A percentile compares a stretch with the other conserved stretches of the same genome.
Evolutionary conservation across 1,284 basidiomycete species (phyloP).

Genomic region (Tremellales sp.): DNA sequence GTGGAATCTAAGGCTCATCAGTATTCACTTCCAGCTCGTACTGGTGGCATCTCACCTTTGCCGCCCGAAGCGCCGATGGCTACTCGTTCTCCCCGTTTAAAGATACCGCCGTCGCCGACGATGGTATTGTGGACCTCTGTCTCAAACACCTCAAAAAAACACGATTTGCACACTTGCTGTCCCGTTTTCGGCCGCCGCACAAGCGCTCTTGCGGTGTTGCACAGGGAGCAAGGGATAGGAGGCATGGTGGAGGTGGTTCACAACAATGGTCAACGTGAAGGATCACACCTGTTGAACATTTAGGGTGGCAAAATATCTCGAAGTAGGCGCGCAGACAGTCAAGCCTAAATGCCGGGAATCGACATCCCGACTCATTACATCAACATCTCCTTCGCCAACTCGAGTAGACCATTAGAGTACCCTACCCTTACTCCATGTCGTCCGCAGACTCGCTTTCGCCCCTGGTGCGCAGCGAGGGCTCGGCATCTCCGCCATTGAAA

Average conservation of each 20-base stretch:
- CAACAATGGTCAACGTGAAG: too few species aligned
- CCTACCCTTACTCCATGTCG: too few species aligned
- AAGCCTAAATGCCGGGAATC: too few species aligned
- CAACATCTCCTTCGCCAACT: too few species aligned
- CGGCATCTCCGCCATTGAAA: too few species aligned
- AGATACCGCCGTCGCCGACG: slow-evolving; percentile 62
- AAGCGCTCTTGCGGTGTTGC: slow-evolving; percentile 73
- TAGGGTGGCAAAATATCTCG: background rate
- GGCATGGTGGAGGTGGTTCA: slow-evolving; percentile 35
- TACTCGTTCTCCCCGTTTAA: slow-evolving; percentile 86
- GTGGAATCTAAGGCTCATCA: slow-evolving; percentile 74
- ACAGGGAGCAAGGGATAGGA: slow-evolving; percentile 54
- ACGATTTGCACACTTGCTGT: slow-evolving; percentile 91
- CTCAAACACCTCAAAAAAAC: slow-evolving; percentile 96
- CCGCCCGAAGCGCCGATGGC: slow-evolving; percentile 98
- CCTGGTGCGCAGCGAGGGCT: too few species aligned
- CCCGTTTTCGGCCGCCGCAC: slow-evolving; percentile 95
- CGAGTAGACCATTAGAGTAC: too few species aligned
- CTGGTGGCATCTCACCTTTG: slow-evolving; percentile 67
- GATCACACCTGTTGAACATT: background rate
- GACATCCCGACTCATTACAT: too few species aligned
- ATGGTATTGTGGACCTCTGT: slow-evolving; percentile 98
- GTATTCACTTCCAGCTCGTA: background rate
- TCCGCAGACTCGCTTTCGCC: too few species aligned
- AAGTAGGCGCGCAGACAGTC: background rate